phyloP scores from a whole-genome alignment of 1,139 yeast genomes.

The Pichia sp. region DNA sequence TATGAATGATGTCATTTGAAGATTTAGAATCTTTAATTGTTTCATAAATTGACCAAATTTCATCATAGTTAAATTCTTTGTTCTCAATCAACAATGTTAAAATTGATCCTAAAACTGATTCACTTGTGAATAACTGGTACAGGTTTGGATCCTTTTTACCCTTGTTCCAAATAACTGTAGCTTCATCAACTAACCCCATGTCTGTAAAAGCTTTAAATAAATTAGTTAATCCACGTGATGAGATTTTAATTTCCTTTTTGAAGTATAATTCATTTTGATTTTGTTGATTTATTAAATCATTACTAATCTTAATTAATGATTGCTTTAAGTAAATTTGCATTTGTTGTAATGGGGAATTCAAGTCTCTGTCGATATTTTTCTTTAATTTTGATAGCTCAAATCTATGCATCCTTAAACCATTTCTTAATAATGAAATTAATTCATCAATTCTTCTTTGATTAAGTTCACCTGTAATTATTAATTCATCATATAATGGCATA shows the following conservation, averaged over 20 bases:
- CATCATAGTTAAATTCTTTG: slow-evolving; percentile 56
- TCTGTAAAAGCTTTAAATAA: slow-evolving; percentile 51
- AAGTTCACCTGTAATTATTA: slow-evolving; percentile 39
- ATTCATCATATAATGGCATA: slow-evolving; percentile 40
- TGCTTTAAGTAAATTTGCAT: slow-evolving; percentile 37
- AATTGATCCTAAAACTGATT: slow-evolving; percentile 62
- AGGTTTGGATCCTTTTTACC: slow-evolving; percentile 29
- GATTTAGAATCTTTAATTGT: slow-evolving; percentile 31
- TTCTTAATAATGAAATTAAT: slow-evolving; percentile 40
- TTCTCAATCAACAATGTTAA: slow-evolving; percentile 60
- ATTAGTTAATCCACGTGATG: slow-evolving; percentile 50
- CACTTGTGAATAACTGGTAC: slow-evolving; percentile 32
- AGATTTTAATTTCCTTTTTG: slow-evolving; percentile 24
- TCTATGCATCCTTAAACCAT: slow-evolving; percentile 45
- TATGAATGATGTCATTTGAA: slow-evolving; percentile 30
- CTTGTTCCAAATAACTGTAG: slow-evolving; percentile 44
- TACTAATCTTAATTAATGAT: slow-evolving; percentile 38
- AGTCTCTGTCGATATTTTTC: slow-evolving; percentile 46
- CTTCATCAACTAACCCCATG: slow-evolving; percentile 44
- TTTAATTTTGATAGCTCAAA: slow-evolving; percentile 40
- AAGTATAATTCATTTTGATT: background rate
- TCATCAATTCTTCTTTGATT: slow-evolving; percentile 36
- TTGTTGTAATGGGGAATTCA: slow-evolving; percentile 41
- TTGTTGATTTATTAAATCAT: slow-evolving; percentile 35
- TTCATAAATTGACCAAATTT: slow-evolving; percentile 41